phyloP scores from a whole-genome alignment of 768 basidiomycete species.

The Agrocybe chaxingu region DNA sequence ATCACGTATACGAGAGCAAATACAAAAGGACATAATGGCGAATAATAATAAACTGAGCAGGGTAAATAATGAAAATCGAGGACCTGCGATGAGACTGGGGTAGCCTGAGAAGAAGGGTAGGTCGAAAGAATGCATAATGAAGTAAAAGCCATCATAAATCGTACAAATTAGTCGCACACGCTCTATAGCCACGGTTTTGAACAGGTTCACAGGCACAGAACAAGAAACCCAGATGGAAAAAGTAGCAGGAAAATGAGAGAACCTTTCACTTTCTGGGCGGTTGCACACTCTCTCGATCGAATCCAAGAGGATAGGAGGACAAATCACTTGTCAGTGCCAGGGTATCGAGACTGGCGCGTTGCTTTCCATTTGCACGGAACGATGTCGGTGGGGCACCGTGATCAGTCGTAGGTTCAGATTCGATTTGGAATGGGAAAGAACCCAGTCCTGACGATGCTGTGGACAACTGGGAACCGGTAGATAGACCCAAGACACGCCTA shows the following conservation, averaged over 20 bases:
- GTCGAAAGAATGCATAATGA: too few relatives aligned
- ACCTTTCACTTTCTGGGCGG: constrained; percentile 18
- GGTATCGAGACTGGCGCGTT: constrained; percentile 83
- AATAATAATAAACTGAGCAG: too few relatives aligned
- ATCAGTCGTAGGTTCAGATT: constrained; percentile 47
- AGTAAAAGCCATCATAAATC: too few relatives aligned
- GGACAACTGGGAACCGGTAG: constrained; percentile 73
- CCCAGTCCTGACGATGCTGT: constrained; percentile 79
- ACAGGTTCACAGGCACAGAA: too few relatives aligned
- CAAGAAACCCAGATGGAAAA: too few relatives aligned
- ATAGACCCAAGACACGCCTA: constrained; percentile 64
- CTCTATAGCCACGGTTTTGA: too few relatives aligned
- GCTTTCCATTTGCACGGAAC: constrained; percentile 36
- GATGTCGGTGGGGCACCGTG: constrained; percentile 26
- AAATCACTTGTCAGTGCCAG: constrained; percentile 80
- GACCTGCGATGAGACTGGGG: too few relatives aligned
- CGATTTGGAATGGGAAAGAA: constrained; percentile 86
- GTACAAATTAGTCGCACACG: too few relatives aligned
- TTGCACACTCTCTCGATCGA: constrained; percentile 49
- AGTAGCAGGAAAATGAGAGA: background rate
- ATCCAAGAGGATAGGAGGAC: constrained; percentile 79
- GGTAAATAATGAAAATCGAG: too few relatives aligned
- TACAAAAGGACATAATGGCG: too few relatives aligned
- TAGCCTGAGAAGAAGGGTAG: too few relatives aligned
- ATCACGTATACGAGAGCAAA: too few relatives aligned